Evolutionary conservation across 805 yeast genomes (phyloP).

Genomic region (Ogataea pini): DNA sequence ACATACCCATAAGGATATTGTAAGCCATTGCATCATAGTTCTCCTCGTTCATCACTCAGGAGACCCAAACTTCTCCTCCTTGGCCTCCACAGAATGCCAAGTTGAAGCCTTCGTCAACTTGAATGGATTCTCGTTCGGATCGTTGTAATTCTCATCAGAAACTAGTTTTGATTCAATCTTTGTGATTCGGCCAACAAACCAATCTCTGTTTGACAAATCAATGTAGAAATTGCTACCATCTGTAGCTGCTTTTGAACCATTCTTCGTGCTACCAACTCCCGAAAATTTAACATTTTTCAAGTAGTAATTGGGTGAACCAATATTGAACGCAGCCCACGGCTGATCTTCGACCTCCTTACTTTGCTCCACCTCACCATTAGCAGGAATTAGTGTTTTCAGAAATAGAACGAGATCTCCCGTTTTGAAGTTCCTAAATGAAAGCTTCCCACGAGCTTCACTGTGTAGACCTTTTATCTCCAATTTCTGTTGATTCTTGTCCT

Average conservation of each 20-base stretch:
- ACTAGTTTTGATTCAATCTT: constrained; percentile 57
- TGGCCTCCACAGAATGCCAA: constrained; percentile 67
- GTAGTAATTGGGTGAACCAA: constrained; percentile 84
- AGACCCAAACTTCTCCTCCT: constrained; percentile 37
- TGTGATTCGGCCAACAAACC: constrained; percentile 76
- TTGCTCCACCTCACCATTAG: constrained; percentile 4
- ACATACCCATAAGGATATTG: too few species aligned
- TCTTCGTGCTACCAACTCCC: constrained; percentile 1
- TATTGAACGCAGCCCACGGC: constrained; percentile 95
- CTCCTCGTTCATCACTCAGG: too few species aligned
- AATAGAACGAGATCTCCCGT: constrained; percentile 80
- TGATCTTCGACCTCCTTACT: constrained; percentile 28
- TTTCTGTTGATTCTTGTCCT: constrained; percentile 58
- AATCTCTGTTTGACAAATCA: constrained; percentile 55
- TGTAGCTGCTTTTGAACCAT: neutral
- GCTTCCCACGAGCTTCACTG: constrained; percentile 46
- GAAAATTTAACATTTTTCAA: constrained; percentile 43
- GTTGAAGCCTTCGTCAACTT: constrained; percentile 58
- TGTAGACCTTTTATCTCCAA: constrained; percentile 45
- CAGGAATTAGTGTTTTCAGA: constrained; percentile 59
- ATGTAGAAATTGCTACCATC: constrained; percentile 17
- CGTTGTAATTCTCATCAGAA: constrained; percentile 42
- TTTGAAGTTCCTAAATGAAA: constrained; percentile 68
- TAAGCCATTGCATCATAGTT: too few species aligned
- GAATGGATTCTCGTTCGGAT: constrained; percentile 58